These are phyloP conservation scores for Coemansia aciculifera DNA, from an alignment of 192 early-diverging fungal genomes.

Conservation along the genomic window DNA sequence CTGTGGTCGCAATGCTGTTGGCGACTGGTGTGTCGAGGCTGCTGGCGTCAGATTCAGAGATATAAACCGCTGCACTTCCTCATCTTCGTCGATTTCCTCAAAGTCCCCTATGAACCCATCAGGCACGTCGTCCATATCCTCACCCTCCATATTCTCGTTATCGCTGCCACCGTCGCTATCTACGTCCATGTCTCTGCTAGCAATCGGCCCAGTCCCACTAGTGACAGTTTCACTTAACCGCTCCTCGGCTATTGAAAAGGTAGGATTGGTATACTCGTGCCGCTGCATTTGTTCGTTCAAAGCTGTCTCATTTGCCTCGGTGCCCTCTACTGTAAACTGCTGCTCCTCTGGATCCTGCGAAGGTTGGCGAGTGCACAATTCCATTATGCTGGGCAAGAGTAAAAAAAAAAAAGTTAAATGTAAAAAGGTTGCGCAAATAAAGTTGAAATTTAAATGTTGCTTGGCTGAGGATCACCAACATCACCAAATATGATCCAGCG, in stretches of 20 bases:
- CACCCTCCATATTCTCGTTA: conserved; percentile 12
- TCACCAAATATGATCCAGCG: neutral
- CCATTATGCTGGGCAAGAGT: neutral
- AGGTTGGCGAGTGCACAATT: neutral
- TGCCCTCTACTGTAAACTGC: neutral
- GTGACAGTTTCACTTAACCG: neutral
- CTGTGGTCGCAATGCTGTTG: conserved; percentile 7
- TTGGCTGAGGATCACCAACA: neutral
- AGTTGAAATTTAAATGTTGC: neutral
- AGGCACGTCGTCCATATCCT: conserved; percentile 15
- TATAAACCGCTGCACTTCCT: conserved; percentile 48
- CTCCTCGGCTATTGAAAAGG: neutral
- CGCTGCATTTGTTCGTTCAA: neutral
- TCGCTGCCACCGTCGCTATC: conserved; percentile 1
- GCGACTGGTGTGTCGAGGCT: conserved; percentile 33
- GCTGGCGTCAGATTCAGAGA: conserved; percentile 44
- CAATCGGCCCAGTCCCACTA: neutral
- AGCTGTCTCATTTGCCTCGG: neutral
- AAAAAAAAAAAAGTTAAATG: neutral
- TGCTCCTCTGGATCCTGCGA: neutral
- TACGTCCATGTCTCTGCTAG: conserved; percentile 6
- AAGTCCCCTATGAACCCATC: conserved; percentile 40
- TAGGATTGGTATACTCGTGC: neutral
- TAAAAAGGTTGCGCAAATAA: neutral
- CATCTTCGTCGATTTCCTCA: conserved; percentile 52